Percentiles rank a stretch among this genome's conserved stretches.
Evolutionary conservation across 108 stramenopile species (phyloP).

Genomic region (Cyclotella cryptica): DNA sequence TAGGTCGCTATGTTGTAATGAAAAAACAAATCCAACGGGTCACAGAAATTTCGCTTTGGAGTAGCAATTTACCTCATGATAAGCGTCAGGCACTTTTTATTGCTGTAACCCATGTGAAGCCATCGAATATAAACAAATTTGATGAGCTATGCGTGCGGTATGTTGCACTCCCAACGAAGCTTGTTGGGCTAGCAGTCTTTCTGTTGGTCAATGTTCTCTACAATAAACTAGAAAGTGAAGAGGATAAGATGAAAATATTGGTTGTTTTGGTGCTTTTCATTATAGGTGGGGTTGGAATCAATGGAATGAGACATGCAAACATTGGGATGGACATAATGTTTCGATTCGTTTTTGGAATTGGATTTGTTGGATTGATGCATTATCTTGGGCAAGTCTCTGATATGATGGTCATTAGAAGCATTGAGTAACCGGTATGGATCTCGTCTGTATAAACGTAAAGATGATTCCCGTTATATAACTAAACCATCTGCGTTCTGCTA

Average conservation of each 20-base stretch:
- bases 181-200: conserved; percentile 14
- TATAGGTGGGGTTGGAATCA: conserved; percentile 44
- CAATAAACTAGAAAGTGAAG: conserved; percentile 25
- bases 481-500: too few relatives aligned
- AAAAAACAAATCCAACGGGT: conserved; percentile 51
- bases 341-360: conserved; percentile 34
- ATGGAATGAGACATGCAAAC: conserved; percentile 37
- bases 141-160: conserved; percentile 40
- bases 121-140: conserved; percentile 48
- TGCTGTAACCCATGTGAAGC: conserved; percentile 33
- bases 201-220: conserved; percentile 28
- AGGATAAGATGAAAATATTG: conserved; percentile 38
- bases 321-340: conserved; percentile 28
- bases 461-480: too few relatives aligned
- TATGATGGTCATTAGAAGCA: conserved; percentile 29
- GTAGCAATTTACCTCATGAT: conserved; percentile 30
- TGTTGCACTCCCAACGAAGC: conserved; percentile 25
- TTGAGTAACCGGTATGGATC: conserved; percentile 1
- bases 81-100: conserved; percentile 48
- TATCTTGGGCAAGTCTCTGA: conserved; percentile 42
- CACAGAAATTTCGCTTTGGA: conserved; percentile 40
- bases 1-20: conserved; percentile 32
- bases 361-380: conserved; percentile 45
- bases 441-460: too few relatives aligned
- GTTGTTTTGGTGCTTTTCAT: conserved; percentile 15